Base-by-base conservation (phyloP, 345 rosid species). In the Kernera saxatilis region DNA sequence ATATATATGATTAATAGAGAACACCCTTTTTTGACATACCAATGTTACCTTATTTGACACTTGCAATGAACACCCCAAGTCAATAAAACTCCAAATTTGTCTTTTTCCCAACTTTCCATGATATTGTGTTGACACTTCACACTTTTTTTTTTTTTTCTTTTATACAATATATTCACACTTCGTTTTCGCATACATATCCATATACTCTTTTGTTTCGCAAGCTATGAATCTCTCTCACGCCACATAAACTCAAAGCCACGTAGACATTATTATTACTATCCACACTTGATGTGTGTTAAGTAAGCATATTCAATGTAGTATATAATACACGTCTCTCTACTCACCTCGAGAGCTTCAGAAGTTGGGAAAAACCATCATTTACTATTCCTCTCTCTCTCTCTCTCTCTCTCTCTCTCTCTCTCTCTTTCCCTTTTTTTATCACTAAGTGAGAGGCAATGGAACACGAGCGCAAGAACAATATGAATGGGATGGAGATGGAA, bases 401-500 rank as follows among this genome's bases (percentile, higher is more conserved):
- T 39, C 15, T 33, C 23, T 63, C 5, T 57, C 19, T 64, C 12
- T 6, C 3, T 2, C 12, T 55, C 54, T 50, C 0, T 41, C 6
- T 33, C 12, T 33, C 12, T 2, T 36, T 49, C 41, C 11, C 7
- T 36, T 46, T 15, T 48, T 8, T 5, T 11, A 37, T 53, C 32
- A 14, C 25, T 10, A 11, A 37, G 22, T 25, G 32, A 39, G 41
- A 23, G 17, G 21, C 15, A 8, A 70, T 70, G 72, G 76, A 76
- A 29, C 40, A 49, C 2, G 70, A 72, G n/a, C 17, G 56, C 51
- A 74, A 69, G 48, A 37, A 71, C 59, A 50, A 33, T 17, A 36
- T 65, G 53, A 68, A 59, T 7, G 77, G 61, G 26, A 67, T 64
- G 59, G 82, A 82, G 66, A 50, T 60, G 59, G 68, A 78, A 69